Evolutionary conservation across 306 rosid species (phyloP).

Genomic region (Acacia melanoxylon): DNA sequence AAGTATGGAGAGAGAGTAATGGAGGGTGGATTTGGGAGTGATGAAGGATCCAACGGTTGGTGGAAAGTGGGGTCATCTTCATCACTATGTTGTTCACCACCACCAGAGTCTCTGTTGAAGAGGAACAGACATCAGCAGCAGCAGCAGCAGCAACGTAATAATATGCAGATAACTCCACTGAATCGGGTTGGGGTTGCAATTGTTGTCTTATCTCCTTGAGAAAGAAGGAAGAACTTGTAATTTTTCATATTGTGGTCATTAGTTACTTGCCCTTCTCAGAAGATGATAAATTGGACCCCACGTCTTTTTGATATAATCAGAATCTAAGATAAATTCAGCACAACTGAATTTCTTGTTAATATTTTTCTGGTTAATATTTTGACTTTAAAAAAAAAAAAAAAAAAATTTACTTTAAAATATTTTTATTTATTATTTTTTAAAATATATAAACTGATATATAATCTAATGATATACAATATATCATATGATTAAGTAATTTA

Average conservation of each 20-base stretch:
- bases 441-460: no score
- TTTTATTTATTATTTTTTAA: no score
- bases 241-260: background rate
- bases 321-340: background rate
- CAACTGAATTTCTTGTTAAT: background rate
- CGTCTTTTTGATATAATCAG: background rate
- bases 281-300: background rate
- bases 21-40: slow-evolving; percentile 59
- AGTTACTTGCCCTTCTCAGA: background rate
- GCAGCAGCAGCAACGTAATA: slow-evolving; percentile 27
- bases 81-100: slow-evolving; percentile 40
- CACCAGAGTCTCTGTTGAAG: slow-evolving; percentile 59
- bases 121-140: slow-evolving; percentile 62
- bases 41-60: slow-evolving; percentile 75
- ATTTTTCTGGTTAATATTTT: no score
- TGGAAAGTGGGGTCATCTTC: slow-evolving; percentile 63
- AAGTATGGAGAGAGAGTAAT: slow-evolving; percentile 47
- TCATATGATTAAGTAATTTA: no score
- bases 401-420: no score
- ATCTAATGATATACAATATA: no score
- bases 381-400: no score
- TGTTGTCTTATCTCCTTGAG: slow-evolving; percentile 53
- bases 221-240: background rate
- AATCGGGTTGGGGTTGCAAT: slow-evolving; percentile 54
- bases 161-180: slow-evolving; percentile 48